Evolutionary conservation across 2,329 filamentous ascomycete genomes (phyloP).

Genomic region (Fusarium dimerum): DNA sequence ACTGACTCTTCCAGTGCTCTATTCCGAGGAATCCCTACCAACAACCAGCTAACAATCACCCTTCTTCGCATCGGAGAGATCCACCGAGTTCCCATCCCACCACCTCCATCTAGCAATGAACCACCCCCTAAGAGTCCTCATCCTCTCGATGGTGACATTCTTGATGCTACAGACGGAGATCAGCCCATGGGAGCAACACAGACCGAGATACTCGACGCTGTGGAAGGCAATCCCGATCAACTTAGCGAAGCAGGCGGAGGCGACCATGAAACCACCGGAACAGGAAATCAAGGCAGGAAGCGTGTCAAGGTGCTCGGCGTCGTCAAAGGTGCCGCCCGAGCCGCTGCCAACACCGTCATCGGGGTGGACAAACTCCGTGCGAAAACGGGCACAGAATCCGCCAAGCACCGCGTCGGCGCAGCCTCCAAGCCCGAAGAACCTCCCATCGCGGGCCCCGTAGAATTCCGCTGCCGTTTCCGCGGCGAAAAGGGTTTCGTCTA

Average conservation of each 20-base stretch:
- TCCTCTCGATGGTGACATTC: slow-evolving; percentile 22
- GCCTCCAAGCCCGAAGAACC: background rate
- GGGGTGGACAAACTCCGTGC: slow-evolving; percentile 69
- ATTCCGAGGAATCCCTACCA: slow-evolving; percentile 76
- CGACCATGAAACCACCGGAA: slow-evolving; percentile 50
- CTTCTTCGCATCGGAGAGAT: slow-evolving; percentile 75
- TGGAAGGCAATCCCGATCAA: slow-evolving; percentile 41
- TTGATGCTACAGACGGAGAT: slow-evolving; percentile 40
- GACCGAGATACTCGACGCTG: slow-evolving; percentile 63
- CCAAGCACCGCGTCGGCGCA: slow-evolving; percentile 60
- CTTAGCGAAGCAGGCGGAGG: slow-evolving; percentile 26
- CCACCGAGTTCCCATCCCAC: slow-evolving; percentile 72
- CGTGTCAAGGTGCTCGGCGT: slow-evolving; percentile 51
- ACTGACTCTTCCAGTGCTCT: slow-evolving; percentile 67
- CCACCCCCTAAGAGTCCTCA: background rate
- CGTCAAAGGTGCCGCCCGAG: slow-evolving; percentile 67
- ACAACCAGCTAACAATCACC: slow-evolving; percentile 76
- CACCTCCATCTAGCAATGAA: slow-evolving; percentile 27
- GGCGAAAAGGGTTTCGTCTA: slow-evolving; percentile 59
- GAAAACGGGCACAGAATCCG: slow-evolving; percentile 54
- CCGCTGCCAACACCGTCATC: slow-evolving; percentile 68
- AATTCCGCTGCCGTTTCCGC: slow-evolving; percentile 68
- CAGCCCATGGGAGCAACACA: slow-evolving; percentile 19
- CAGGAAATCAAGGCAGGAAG: slow-evolving; percentile 40
- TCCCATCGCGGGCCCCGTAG: slow-evolving; percentile 57